Evolutionary conservation across 495 filamentous ascomycete genomes (phyloP), one percentile per base, ranked within the genome.

Genomic region (Penicillium cosmopolitanum): DNA sequence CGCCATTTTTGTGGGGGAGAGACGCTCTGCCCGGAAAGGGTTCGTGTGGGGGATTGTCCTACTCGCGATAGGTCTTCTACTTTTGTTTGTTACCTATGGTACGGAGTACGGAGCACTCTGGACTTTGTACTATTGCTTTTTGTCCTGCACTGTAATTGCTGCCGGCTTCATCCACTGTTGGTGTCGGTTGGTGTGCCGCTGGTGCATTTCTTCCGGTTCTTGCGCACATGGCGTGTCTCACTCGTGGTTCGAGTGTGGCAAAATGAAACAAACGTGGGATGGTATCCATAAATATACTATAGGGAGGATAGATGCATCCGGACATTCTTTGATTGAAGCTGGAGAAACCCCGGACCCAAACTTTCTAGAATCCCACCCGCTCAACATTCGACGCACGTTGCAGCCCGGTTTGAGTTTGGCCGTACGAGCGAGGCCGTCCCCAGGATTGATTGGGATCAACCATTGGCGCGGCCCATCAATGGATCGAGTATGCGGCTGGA

Each of bases 1-100:
- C 67, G 68, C 66, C 63, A 70, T 68, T 68, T 70, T 70, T 68
- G 68, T 70, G 68, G 65, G 68, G 68, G 66, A 67, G 42, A 50
- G n/a, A 40, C 36, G 36, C 31, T 43, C 3, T 25, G 50, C 21
- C 16, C 35, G 38, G 40, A 53, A 59, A 55, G 59, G 59, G 65
- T 63, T 67, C 59, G 67, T 70, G 65, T 70, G 67, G 67, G 67
- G 67, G 63, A 64, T 67, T 57, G 40, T 34, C 62, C 43, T 31
- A 9, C 36, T 38, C 36, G n/a, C 11, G 36, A 38, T 15, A 38
- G 36, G 36, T 31, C 28, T 31, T 9, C 28, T 31, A 9, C 36
- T 9, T 38, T 38, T 5, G 12, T 12, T 38, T 38, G 9, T 12
- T 38, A 38, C 36, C 23, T 23, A 13, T 4, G 15, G 36, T 38